A percentile compares a stretch with the other conserved stretches of the same genome.
Conservation (phyloP, 2,329 filamentous ascomycete genomes). For the Epichloe aotearoae region DNA sequence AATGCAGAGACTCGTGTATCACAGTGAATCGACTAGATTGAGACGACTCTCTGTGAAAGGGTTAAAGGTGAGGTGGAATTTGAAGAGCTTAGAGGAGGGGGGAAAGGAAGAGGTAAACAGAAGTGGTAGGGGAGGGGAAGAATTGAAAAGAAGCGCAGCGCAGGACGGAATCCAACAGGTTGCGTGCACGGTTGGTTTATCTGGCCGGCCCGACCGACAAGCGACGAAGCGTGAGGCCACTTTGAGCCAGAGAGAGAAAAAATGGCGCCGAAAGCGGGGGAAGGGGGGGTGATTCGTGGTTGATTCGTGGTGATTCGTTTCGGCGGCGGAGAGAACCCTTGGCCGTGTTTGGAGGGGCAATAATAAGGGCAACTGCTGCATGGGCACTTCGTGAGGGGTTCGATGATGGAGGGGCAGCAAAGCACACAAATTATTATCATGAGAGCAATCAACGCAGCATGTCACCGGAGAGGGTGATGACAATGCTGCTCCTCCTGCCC, state of each 20-base stretch:
- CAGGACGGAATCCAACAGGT: constrained; percentile 3
- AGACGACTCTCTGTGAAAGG: constrained; percentile 3
- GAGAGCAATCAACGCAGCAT: no score
- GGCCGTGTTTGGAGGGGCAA: background rate
- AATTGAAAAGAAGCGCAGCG: constrained; percentile 5
- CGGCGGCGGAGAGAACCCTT: background rate
- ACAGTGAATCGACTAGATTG: constrained; percentile 4
- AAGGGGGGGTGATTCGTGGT: background rate
- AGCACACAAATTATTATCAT: background rate
- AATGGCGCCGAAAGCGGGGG: constrained; percentile 23
- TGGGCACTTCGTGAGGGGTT: no score
- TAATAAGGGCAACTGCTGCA: background rate
- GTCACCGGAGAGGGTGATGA: no score
- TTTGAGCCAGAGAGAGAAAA: constrained; percentile 11
- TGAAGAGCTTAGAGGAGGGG: background rate
- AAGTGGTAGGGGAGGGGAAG: constrained; percentile 11
- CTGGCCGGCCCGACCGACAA: background rate
- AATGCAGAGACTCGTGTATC: constrained; percentile 6
- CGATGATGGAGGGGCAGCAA: background rate
- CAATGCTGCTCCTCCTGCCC: no score
- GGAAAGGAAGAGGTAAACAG: constrained; percentile 9
- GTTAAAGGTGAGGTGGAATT: background rate
- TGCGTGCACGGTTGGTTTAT: background rate
- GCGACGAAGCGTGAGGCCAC: constrained; percentile 9
- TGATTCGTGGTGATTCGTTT: background rate